Evolutionary conservation across 441 rosid genomes (phyloP).

Genomic region (Omphalea diandra): DNA sequence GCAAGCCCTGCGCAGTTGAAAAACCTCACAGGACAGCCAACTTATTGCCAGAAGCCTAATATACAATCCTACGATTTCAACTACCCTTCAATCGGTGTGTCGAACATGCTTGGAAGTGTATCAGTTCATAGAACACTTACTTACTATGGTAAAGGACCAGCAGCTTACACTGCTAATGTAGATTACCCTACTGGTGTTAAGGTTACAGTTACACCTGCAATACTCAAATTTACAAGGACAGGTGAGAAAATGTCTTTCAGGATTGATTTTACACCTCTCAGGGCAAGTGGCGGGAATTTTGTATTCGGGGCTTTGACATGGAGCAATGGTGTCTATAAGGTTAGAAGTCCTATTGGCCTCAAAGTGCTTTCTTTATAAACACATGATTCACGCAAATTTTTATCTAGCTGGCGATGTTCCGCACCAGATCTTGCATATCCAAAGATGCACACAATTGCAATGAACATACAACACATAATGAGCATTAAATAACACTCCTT

Average conservation of each 20-base stretch:
- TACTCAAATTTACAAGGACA: conserved; percentile 35
- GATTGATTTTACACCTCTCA: conserved; percentile 41
- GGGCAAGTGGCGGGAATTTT: conserved; percentile 38
- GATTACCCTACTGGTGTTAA: conserved; percentile 36
- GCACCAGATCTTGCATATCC: too few relatives aligned
- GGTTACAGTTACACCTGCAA: conserved; percentile 38
- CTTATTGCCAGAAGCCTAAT: conserved; percentile 31
- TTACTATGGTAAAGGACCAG: conserved; percentile 39
- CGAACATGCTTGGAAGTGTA: conserved; percentile 41
- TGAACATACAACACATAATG: too few relatives aligned
- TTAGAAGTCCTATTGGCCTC: conserved; percentile 46
- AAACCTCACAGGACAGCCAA: conserved; percentile 44
- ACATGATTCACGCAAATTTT: not conserved
- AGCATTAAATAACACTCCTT: too few relatives aligned
- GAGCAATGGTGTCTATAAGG: conserved; percentile 38
- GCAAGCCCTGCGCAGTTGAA: conserved; percentile 43
- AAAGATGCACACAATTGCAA: too few relatives aligned
- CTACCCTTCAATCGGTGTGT: conserved; percentile 49
- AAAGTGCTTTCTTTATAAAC: conserved; percentile 33
- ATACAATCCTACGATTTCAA: conserved; percentile 38
- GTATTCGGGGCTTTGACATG: conserved; percentile 51
- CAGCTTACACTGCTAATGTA: conserved; percentile 28
- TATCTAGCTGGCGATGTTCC: too few relatives aligned
- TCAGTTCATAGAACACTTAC: conserved; percentile 42
- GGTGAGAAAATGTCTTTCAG: conserved; percentile 42